Percentiles rank a stretch among this genome's conserved stretches.
Conservation (phyloP, 1,139 yeast genomes). For the Yarrowia galli region DNA sequence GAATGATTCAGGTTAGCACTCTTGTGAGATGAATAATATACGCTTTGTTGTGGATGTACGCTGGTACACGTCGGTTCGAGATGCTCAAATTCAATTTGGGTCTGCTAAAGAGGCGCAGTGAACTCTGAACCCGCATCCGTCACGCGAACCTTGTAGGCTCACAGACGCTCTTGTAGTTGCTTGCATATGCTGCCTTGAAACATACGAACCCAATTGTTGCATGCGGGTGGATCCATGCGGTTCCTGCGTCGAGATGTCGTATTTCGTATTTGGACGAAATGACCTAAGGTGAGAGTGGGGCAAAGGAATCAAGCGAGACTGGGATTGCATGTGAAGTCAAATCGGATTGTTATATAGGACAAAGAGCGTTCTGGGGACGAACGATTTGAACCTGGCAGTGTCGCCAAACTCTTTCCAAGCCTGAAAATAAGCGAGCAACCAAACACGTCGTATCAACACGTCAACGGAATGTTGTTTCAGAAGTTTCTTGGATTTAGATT, state of each 20-base stretch:
- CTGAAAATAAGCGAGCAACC: constrained; percentile 21
- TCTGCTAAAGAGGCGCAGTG: constrained; percentile 21
- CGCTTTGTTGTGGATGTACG: background rate
- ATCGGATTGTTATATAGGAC: too few relatives aligned
- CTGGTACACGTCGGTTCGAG: background rate
- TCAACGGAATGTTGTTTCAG: constrained; percentile 24
- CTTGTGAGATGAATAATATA: background rate
- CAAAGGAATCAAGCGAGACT: background rate
- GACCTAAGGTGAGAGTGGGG: background rate
- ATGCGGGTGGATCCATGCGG: constrained; percentile 37
- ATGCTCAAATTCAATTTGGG: constrained; percentile 2
- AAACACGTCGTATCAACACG: constrained; percentile 25
- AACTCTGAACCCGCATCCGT: constrained; percentile 35
- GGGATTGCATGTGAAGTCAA: background rate
- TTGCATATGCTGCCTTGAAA: constrained; percentile 34
- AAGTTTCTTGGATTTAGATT: constrained; percentile 3
- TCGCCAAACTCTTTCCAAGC: background rate
- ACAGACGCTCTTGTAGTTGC: constrained; percentile 22
- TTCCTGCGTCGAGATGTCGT: constrained; percentile 32
- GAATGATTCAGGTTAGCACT: background rate
- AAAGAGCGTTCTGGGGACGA: too few relatives aligned
- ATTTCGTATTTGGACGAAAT: constrained; percentile 10
- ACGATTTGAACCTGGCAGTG: too few relatives aligned
- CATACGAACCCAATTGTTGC: constrained; percentile 24
- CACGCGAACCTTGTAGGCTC: constrained; percentile 5